Evolutionary conservation across 1,284 basidiomycete genomes (phyloP).

Genomic region (Meira miltonrushii): DNA sequence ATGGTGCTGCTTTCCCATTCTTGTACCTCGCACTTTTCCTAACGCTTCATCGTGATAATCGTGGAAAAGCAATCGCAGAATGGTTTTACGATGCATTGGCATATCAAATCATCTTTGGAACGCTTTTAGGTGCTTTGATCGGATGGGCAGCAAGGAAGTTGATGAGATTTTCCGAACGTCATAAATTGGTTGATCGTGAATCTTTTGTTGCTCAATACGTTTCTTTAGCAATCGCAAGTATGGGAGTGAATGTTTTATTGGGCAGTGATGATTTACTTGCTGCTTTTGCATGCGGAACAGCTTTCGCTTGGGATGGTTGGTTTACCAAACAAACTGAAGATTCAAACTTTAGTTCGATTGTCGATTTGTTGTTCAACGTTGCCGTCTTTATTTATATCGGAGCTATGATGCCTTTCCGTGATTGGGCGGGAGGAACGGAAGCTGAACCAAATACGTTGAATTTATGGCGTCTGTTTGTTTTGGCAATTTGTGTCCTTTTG

Average conservation of each 20-base stretch:
- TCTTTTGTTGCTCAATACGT: conserved; percentile 88
- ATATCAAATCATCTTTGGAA: conserved; percentile 79
- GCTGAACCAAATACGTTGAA: conserved; percentile 23
- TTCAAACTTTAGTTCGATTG: conserved; percentile 84
- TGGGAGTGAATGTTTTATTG: conserved; percentile 58
- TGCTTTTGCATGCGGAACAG: conserved; percentile 88
- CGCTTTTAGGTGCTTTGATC: conserved; percentile 70
- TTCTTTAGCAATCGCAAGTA: conserved; percentile 72
- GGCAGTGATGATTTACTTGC: conserved; percentile 55
- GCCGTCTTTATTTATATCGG: conserved; percentile 53
- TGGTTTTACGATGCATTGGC: conserved; percentile 52
- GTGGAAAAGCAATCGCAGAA: conserved; percentile 59
- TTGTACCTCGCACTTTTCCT: conserved; percentile 89
- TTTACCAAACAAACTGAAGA: conserved; percentile 90
- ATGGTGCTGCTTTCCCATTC: conserved; percentile 77
- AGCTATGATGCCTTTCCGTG: conserved; percentile 49
- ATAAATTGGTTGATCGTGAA: conserved; percentile 87
- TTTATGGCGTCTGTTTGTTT: conserved; percentile 45
- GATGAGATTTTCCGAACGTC: conserved; percentile 88
- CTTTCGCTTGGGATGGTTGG: conserved; percentile 89
- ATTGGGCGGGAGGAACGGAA: conserved; percentile 33
- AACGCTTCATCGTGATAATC: conserved; percentile 64
- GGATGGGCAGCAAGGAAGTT: conserved; percentile 81
- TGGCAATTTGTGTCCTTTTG: conserved; percentile 43
- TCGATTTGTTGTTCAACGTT: conserved; percentile 66